These are phyloP conservation scores for Ochetophila trinervis DNA, from an alignment of 306 rosid species.

Conservation along the genomic window DNA sequence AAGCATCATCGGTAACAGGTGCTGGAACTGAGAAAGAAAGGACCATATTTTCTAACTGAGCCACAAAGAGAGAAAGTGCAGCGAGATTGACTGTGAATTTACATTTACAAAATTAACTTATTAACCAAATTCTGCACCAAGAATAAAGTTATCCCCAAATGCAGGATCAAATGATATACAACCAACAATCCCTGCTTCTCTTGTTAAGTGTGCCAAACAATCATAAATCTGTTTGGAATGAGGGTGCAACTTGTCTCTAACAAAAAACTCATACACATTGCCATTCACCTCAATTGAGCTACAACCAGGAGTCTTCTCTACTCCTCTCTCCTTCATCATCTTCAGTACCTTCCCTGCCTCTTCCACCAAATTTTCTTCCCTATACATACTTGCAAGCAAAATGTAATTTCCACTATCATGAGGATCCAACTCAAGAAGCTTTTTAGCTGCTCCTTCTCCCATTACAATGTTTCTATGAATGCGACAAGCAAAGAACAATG, in stretches of 20 bases:
- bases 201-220: slow-evolving; percentile 52
- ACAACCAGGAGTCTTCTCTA: slow-evolving; percentile 71
- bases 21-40: too few relatives aligned
- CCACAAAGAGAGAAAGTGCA: too few relatives aligned
- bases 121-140: not conserved
- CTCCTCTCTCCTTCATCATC: slow-evolving; percentile 51
- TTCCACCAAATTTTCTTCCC: slow-evolving; percentile 67
- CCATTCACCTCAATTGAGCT: slow-evolving; percentile 65
- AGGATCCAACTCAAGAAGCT: slow-evolving; percentile 80
- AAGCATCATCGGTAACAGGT: too few relatives aligned
- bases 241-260: slow-evolving; percentile 49
- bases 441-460: slow-evolving; percentile 64
- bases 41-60: too few relatives aligned
- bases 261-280: slow-evolving; percentile 50
- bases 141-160: not conserved
- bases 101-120: not conserved
- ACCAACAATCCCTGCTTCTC: slow-evolving; percentile 24
- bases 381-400: slow-evolving; percentile 62
- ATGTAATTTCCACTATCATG: slow-evolving; percentile 64
- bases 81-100: too few relatives aligned
- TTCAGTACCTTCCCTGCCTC: slow-evolving; percentile 45
- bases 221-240: slow-evolving; percentile 35
- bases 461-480: slow-evolving; percentile 51
- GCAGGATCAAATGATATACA: not conserved
- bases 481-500: slow-evolving; percentile 71